Evolutionary conservation across 495 filamentous ascomycete species (phyloP).

Genomic region (Letharia lupina): DNA sequence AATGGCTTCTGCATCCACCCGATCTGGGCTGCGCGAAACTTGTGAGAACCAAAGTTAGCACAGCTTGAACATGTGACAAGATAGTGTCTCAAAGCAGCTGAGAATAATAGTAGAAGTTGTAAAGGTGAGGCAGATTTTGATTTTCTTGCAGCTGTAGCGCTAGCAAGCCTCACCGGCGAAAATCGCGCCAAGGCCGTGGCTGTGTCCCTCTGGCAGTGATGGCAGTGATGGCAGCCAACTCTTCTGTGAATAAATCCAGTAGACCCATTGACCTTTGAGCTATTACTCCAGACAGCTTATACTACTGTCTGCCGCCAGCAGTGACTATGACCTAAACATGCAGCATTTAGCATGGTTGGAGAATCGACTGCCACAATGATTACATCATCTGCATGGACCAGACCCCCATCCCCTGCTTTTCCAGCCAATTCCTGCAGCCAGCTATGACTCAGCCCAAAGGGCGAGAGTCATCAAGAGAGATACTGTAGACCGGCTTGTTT

Average conservation of each 20-base stretch:
- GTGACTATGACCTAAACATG: neutral
- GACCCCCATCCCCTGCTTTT: neutral
- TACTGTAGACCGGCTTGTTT: neutral
- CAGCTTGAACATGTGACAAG: neutral
- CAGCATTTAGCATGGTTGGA: neutral
- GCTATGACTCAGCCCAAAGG: neutral
- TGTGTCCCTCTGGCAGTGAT: neutral
- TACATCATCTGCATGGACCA: neutral
- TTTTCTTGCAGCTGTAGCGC: neutral
- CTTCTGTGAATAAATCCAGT: neutral
- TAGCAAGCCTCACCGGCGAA: neutral
- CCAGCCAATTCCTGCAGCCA: neutral
- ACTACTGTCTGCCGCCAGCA: neutral
- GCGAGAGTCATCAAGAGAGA: neutral
- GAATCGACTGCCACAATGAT: neutral
- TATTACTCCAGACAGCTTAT: neutral
- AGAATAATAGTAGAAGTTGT: neutral
- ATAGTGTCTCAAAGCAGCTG: neutral
- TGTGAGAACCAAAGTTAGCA: neutral
- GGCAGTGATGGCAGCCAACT: neutral
- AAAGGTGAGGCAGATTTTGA: slow-evolving; percentile 3
- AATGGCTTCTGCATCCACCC: neutral
- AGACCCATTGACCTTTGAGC: neutral
- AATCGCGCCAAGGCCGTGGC: slow-evolving; percentile 6
- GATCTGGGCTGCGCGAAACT: neutral